Percentiles rank a stretch among this genome's conserved stretches.
Evolutionary conservation across 176 grass and related monocot species (phyloP).

Genomic region (Olyra latifolia): DNA sequence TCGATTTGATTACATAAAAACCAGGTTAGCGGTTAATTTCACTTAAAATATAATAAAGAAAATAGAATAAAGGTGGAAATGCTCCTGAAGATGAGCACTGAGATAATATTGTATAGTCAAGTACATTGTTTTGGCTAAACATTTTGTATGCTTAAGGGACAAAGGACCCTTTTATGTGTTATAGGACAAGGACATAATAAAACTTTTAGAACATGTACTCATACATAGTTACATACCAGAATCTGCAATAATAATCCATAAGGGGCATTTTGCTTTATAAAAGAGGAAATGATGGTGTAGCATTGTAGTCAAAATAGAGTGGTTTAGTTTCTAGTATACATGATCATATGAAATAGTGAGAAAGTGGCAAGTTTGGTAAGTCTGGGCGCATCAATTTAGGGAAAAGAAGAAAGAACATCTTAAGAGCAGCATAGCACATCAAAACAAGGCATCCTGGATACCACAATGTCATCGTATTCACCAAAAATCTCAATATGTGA

Average conservation of each 20-base stretch:
- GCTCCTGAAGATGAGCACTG: neutral
- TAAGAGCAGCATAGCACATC: neutral
- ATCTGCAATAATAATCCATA: neutral
- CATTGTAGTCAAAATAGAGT: neutral
- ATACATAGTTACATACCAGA: neutral
- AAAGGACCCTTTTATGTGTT: neutral
- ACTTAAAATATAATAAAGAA: conserved; percentile 16
- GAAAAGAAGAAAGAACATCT: neutral
- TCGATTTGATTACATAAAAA: neutral
- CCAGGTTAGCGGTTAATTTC: conserved; percentile 8
- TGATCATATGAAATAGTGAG: neutral
- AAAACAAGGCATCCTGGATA: neutral
- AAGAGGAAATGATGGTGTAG: neutral
- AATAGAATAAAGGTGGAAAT: neutral
- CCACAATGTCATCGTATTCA: neutral
- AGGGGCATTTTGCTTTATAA: neutral
- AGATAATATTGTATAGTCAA: neutral
- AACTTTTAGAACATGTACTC: neutral
- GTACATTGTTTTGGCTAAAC: neutral
- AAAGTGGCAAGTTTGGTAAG: neutral
- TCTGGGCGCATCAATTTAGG: neutral
- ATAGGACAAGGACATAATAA: neutral
- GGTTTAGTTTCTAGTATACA: neutral
- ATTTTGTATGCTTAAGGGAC: neutral
- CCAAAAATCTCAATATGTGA: neutral